Base-by-base conservation (phyloP, 805 yeast genomes). In the Barnettozyma vustinii region DNA sequence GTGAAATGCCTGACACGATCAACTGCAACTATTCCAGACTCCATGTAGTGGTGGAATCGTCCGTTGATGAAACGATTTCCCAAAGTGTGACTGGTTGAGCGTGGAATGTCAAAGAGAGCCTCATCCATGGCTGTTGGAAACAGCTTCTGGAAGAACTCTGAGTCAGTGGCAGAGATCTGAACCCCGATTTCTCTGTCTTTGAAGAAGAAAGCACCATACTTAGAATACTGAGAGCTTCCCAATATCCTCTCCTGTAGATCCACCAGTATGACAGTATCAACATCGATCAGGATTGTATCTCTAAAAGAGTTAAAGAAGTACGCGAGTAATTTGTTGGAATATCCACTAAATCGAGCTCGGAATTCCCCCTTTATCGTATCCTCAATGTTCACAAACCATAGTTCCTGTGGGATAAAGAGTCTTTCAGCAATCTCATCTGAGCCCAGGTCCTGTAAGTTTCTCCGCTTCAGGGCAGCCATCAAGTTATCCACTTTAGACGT, bases 251-350 rank as follows among this genome's bases (percentile, higher is more conserved):
- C 60, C 1, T 70, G 67, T 1, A 67, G 52, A 48, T 76, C 73
- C 1, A 70, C 61, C 35, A 75, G 58, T 1, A 75, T 64, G 2
- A 77, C 75, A 0, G 76, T 65, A 57, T 79, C 84, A 2, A 80
- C 74, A 59, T 79, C 84, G 23, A 79, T 46, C 27, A 79, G 64
- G 13, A 79, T 61, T 36, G 72, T 65, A 53, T 77, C 77, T 45
- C 72, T 68, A 53, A 79, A 79, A 13, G 78, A 66, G 53, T 66
- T 71, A 63, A 77, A 77, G 44, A 76, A 55, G 12, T 69, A 65
- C 1, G 81, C 79, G 20, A 76, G 54, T 46, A 77, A 66, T 55
- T 78, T 77, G 56, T 70, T 74, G 20, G 69, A 73, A 56, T 69
- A 76, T 0, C 72, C 67, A 3, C 50, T 56, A 51, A 74, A 77